A percentile compares a stretch with the other conserved stretches of the same genome.
Conservation (phyloP, 2,329 filamentous ascomycete genomes). For the Trichoderma asperellum region DNA sequence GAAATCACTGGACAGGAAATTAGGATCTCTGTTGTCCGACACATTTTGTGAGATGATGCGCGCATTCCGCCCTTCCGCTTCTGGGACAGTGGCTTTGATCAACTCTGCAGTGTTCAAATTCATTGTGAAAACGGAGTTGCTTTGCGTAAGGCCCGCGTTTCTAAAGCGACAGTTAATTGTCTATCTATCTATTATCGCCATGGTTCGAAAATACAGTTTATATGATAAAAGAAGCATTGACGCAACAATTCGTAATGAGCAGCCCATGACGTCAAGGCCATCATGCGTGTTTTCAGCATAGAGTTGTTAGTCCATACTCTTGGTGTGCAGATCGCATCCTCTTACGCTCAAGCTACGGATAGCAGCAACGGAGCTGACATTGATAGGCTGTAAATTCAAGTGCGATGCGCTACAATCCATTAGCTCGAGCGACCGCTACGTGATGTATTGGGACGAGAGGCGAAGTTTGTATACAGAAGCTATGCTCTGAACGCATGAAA, state of each 20-base stretch:
- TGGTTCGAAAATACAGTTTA: neutral
- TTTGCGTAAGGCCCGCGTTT: neutral
- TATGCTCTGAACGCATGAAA: neutral
- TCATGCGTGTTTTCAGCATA: neutral
- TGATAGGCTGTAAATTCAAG: neutral
- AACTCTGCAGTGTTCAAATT: constrained; percentile 38
- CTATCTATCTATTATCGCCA: neutral
- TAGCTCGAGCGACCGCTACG: neutral
- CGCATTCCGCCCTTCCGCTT: constrained; percentile 40
- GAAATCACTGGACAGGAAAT: constrained; percentile 49
- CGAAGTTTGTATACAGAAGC: neutral
- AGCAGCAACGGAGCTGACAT: neutral
- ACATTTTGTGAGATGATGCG: constrained; percentile 41
- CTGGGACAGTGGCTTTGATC: constrained; percentile 40
- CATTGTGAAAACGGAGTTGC: constrained; percentile 29
- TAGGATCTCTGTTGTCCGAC: constrained; percentile 46
- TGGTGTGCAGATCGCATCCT: constrained; percentile 10
- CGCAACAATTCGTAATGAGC: constrained; percentile 21
- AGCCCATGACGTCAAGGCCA: constrained; percentile 12
- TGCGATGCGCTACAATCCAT: neutral
- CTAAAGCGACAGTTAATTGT: neutral
- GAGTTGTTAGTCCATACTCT: neutral
- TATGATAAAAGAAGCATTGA: neutral
- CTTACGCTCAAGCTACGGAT: neutral
- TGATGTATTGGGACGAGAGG: neutral